Evolutionary conservation across 2,329 filamentous ascomycete genomes (phyloP), one percentile per base, ranked within the genome.

Genomic region (Ceratocystis diversiconidia): DNA sequence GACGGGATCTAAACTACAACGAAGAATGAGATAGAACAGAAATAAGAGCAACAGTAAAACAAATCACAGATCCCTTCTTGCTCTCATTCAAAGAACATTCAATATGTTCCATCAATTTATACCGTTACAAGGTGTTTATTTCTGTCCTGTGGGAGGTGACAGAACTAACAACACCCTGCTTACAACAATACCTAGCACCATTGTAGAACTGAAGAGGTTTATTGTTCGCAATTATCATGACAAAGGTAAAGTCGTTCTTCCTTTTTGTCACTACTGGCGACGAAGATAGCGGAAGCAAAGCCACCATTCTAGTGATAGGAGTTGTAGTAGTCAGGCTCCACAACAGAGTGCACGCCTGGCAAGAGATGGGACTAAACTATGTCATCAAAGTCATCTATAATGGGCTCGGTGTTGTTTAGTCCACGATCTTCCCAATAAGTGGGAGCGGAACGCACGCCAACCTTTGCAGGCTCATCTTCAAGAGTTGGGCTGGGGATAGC

Each of bases 351-450:
- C 5, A 46, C 3, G 3, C 48, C 48, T 22, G 5, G 3, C 3
- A 6, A 1, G 17, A 52, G 25, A 22, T 22, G 5, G 48, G 25
- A 52, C 48, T 7, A 3, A 5, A 52, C 19, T 8, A 0, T 7
- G 19, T 52, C 4, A 17, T 22, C 48, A 1, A 10, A 8, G 43
- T 10, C 4, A n/a, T 15, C 15, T 15, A 43, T n/a, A n/a, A n/a
- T n/a, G 6, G 17, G 41, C 2, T 79, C 74, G 1, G 82, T 82
- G 62, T 77, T 74, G 72, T 83, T 84, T 61, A 71, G 3, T 10
- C 15, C 41, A 8, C n/a, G 6, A 5, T 22, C 22, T 22, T n/a
- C 28, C 15, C n/a, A 5, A 19, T 15, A 15, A 17, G 32, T 36
- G 17, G 15, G 46, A 6, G 46, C 19, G n/a, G 1, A 8, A 1